Conservation (phyloP, 139 green algal species). For the Chlorella sp. region DNA sequence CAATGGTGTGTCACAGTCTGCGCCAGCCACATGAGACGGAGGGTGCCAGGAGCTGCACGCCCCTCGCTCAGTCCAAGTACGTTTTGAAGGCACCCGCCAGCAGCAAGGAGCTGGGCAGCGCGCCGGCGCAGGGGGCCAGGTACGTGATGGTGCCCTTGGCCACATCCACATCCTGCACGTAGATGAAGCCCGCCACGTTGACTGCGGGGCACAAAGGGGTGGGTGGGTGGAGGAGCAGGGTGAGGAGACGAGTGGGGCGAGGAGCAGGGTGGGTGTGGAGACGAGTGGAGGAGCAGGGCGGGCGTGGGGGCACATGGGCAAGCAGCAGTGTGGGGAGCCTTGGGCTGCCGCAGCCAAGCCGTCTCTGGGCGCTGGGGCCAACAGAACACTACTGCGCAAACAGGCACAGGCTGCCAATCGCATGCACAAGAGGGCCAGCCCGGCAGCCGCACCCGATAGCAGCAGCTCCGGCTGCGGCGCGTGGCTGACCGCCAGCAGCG, state of each 20-base stretch:
- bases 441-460: slow-evolving; percentile 28
- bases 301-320: too few relatives aligned
- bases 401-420: too few relatives aligned
- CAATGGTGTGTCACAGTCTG: too few relatives aligned
- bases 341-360: too few relatives aligned
- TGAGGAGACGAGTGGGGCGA: too few relatives aligned
- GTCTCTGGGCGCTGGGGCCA: too few relatives aligned
- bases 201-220: slow-evolving; percentile 34
- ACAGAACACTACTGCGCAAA: too few relatives aligned
- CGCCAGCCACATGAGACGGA: too few relatives aligned
- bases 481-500: slow-evolving; percentile 88
- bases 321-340: too few relatives aligned
- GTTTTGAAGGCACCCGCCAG: slow-evolving; percentile 76
- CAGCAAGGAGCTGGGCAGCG: slow-evolving; percentile 81
- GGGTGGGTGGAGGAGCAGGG: neutral
- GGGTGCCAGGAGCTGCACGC: neutral
- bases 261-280: neutral
- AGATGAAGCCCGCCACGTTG: slow-evolving; percentile 93
- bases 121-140: slow-evolving; percentile 72
- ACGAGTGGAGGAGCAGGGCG: too few relatives aligned
- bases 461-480: slow-evolving; percentile 61
- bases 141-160: slow-evolving; percentile 70
- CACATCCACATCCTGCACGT: slow-evolving; percentile 80
- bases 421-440: too few relatives aligned
- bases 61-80: slow-evolving; percentile 60